Evolutionary conservation across 176 grass and related monocot species (phyloP).

Genomic region (Rhipidocladum racemiflorum): DNA sequence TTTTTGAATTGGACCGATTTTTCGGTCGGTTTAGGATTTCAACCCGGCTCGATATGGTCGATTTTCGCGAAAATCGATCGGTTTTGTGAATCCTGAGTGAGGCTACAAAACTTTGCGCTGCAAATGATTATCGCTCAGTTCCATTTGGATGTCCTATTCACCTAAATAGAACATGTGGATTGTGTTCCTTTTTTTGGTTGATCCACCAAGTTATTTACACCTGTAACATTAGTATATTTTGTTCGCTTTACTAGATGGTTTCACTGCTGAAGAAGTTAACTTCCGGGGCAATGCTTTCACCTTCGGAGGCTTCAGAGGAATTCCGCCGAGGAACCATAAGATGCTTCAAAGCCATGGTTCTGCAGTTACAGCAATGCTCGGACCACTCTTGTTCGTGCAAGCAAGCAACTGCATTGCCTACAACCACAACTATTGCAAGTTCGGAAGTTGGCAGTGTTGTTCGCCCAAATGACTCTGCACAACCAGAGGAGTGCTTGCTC

Average conservation of each 20-base stretch:
- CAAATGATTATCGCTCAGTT: not conserved
- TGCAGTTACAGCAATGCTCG: conserved; percentile 71
- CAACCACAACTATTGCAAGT: conserved; percentile 25
- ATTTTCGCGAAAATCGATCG: too few species aligned
- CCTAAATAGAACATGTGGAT: not conserved
- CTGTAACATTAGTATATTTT: not conserved
- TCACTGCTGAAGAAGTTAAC: conserved; percentile 75
- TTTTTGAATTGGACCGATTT: too few species aligned
- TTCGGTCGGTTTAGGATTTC: too few species aligned
- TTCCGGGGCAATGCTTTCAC: conserved; percentile 75
- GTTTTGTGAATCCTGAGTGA: too few species aligned
- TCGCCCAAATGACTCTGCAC: conserved; percentile 21
- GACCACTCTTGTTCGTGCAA: conserved; percentile 59
- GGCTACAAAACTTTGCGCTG: not conserved
- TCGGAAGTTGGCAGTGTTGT: conserved; percentile 9
- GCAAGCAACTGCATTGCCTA: conserved; percentile 45
- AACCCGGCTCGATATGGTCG: too few species aligned
- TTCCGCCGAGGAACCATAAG: conserved; percentile 72
- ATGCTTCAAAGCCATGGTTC: conserved; percentile 80
- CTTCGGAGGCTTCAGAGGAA: conserved; percentile 79
- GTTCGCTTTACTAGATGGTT: conserved; percentile 54
- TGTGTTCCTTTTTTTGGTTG: not conserved
- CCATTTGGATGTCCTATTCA: not conserved
- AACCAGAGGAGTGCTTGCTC: conserved; percentile 72
- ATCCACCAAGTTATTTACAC: conserved; percentile 4